These are phyloP conservation scores for Elongisporangium prolatum DNA, from an alignment of 352 stramenopile genomes.

Conservation along the genomic window DNA sequence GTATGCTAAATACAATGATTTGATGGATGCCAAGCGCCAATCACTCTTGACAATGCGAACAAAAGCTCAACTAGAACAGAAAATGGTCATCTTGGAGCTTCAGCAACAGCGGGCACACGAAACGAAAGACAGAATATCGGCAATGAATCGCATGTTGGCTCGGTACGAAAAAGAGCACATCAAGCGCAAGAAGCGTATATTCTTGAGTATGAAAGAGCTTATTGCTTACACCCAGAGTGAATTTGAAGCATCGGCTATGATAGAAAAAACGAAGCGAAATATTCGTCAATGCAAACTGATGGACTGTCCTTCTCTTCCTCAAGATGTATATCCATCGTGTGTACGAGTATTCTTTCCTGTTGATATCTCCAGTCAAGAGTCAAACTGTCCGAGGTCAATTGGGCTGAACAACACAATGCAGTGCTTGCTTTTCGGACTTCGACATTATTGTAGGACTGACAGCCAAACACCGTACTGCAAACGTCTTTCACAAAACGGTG, in stretches of 20 bases:
- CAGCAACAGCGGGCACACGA: slow-evolving; percentile 1
- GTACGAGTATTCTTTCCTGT: slow-evolving; percentile 30
- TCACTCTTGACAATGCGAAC: slow-evolving; percentile 6
- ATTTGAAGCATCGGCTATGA: slow-evolving; percentile 9
- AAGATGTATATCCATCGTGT: slow-evolving; percentile 16
- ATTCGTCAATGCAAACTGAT: slow-evolving; percentile 13
- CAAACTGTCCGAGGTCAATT: background rate
- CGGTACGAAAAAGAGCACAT: slow-evolving; percentile 27
- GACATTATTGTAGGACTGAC: slow-evolving; percentile 18
- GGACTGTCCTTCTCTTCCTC: slow-evolving; percentile 11
- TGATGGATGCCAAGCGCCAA: slow-evolving; percentile 18
- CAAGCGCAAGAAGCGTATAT: slow-evolving; percentile 25
- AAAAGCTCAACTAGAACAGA: slow-evolving; percentile 12
- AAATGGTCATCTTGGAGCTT: slow-evolving; percentile 10
- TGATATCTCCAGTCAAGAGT: slow-evolving; percentile 9
- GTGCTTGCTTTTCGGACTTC: slow-evolving; percentile 20
- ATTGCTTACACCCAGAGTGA: slow-evolving; percentile 11
- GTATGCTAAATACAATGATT: slow-evolving; percentile 20
- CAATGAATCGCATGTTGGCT: slow-evolving; percentile 14
- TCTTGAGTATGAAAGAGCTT: slow-evolving; percentile 27
- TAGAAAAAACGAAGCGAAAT: slow-evolving; percentile 10
- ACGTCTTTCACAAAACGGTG: slow-evolving; percentile 18
- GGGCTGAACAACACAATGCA: slow-evolving; percentile 12
- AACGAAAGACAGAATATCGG: slow-evolving; percentile 12
- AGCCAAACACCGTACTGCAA: slow-evolving; percentile 14